Percentiles rank a stretch among this genome's conserved stretches.
phyloP scores from a whole-genome alignment of 1,284 basidiomycete species.

The Cutaneotrichosporon cyanovorans region DNA sequence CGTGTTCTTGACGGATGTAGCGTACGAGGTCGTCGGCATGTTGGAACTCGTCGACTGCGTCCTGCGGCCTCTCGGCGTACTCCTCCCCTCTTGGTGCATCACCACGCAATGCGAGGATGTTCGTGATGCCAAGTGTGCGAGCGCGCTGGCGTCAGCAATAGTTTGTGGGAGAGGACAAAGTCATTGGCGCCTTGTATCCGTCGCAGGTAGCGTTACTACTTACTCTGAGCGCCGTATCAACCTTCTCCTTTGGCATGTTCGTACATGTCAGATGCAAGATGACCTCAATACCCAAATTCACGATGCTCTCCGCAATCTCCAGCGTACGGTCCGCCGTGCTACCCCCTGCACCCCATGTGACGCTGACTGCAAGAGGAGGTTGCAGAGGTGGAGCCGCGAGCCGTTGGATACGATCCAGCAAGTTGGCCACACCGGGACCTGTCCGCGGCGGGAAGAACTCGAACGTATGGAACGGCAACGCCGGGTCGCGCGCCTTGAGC shows the following conservation, averaged over 20 bases:
- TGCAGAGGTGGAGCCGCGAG: conserved; percentile 52
- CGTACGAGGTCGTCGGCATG: conserved; percentile 83
- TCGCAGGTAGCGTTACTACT: too few relatives aligned
- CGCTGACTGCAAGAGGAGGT: conserved; percentile 66
- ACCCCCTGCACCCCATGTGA: conserved; percentile 97
- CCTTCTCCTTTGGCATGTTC: conserved; percentile 82
- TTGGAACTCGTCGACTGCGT: conserved; percentile 68
- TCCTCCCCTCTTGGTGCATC: conserved; percentile 91
- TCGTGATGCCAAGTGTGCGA: conserved; percentile 73
- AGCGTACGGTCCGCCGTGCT: conserved; percentile 80
- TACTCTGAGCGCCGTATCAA: conserved; percentile 77
- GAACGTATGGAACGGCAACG: conserved; percentile 68
- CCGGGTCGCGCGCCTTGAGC: conserved; percentile 1
- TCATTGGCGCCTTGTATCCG: too few relatives aligned
- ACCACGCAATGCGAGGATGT: conserved; percentile 85
- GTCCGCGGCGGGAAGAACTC: conserved; percentile 96
- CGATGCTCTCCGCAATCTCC: conserved; percentile 67
- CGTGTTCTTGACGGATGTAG: conserved; percentile 83
- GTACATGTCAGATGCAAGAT: conserved; percentile 96
- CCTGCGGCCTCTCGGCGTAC: conserved; percentile 58
- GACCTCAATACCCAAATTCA: conserved; percentile 54
- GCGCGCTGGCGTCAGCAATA: conserved; percentile 55
- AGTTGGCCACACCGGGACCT: conserved; percentile 81
- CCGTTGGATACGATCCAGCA: conserved; percentile 69
- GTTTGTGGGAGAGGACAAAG: too few relatives aligned